phyloP scores from a whole-genome alignment of 768 basidiomycete species.

The Coprinopsis strossmayeri region DNA sequence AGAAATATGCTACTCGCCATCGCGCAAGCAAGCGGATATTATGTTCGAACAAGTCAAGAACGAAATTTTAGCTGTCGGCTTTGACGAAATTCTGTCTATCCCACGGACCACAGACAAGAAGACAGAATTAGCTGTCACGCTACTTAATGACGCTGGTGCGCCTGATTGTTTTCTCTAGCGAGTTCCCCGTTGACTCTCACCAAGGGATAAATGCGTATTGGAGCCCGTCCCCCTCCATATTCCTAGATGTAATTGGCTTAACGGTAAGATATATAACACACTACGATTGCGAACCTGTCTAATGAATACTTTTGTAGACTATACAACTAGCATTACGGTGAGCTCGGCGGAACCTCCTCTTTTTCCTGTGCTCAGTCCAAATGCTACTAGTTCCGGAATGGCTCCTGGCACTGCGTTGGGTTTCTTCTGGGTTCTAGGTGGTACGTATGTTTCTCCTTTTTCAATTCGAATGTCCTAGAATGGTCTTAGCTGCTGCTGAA shows the following conservation, averaged over 20 bases:
- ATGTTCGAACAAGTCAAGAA: conserved; percentile 69
- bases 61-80: conserved; percentile 63
- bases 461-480: not conserved
- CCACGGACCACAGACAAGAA: conserved; percentile 54
- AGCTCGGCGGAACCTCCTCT: not conserved
- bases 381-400: conserved; percentile 49
- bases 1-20: conserved; percentile 48
- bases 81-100: conserved; percentile 58
- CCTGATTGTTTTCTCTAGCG: too few species aligned
- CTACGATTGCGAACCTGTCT: not conserved
- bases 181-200: not conserved
- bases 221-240: conserved; percentile 48
- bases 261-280: conserved; percentile 37
- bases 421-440: conserved; percentile 67
- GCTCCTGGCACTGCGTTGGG: conserved; percentile 62
- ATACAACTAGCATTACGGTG: conserved; percentile 61
- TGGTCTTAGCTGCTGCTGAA: conserved; percentile 48
- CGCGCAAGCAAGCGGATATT: conserved; percentile 46
- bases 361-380: not conserved
- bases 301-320: conserved; percentile 31
- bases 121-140: conserved; percentile 55
- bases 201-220: conserved; percentile 67
- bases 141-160: conserved; percentile 65
- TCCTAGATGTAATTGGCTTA: conserved; percentile 58
- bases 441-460: conserved; percentile 23